Evolutionary conservation across 768 basidiomycete genomes (phyloP).

Genomic region (Suillus lakei): DNA sequence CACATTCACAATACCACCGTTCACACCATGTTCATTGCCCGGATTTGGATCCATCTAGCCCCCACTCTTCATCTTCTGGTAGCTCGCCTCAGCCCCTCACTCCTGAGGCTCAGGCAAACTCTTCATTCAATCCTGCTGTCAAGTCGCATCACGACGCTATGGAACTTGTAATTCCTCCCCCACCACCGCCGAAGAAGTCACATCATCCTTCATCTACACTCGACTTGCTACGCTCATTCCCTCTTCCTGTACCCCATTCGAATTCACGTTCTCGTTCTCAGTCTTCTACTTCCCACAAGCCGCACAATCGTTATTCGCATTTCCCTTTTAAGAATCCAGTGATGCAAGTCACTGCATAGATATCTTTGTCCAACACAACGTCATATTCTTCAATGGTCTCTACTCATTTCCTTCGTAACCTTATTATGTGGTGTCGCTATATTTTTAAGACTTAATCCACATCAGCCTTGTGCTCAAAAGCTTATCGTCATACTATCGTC

Average conservation of each 20-base stretch:
- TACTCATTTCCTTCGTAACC: background rate
- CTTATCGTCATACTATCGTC: slow-evolving; percentile 7
- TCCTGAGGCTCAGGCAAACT: slow-evolving; percentile 28
- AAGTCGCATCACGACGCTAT: slow-evolving; percentile 34
- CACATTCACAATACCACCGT: slow-evolving; percentile 21
- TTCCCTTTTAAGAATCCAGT: slow-evolving; percentile 20
- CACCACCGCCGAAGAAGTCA: slow-evolving; percentile 27
- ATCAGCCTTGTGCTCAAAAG: slow-evolving; percentile 16
- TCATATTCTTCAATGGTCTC: background rate
- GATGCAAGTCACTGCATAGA: slow-evolving; percentile 30
- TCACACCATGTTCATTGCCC: slow-evolving; percentile 38
- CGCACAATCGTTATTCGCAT: slow-evolving; percentile 33
- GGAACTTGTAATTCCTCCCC: slow-evolving; percentile 30
- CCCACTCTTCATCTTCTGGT: slow-evolving; percentile 41
- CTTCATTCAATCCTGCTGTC: slow-evolving; percentile 23
- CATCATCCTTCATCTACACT: slow-evolving; percentile 36
- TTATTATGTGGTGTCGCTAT: slow-evolving; percentile 36
- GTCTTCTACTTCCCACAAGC: slow-evolving; percentile 24
- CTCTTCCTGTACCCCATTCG: slow-evolving; percentile 44
- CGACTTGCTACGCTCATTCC: slow-evolving; percentile 54
- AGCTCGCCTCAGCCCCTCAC: slow-evolving; percentile 40
- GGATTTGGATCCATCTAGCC: slow-evolving; percentile 48
- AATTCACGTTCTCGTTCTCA: slow-evolving; percentile 19
- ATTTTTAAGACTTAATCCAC: slow-evolving; percentile 40
- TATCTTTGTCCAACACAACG: background rate